These are phyloP conservation scores for Fusarium buharicum DNA, from an alignment of 2,329 filamentous ascomycete species.

Conservation along the genomic window DNA sequence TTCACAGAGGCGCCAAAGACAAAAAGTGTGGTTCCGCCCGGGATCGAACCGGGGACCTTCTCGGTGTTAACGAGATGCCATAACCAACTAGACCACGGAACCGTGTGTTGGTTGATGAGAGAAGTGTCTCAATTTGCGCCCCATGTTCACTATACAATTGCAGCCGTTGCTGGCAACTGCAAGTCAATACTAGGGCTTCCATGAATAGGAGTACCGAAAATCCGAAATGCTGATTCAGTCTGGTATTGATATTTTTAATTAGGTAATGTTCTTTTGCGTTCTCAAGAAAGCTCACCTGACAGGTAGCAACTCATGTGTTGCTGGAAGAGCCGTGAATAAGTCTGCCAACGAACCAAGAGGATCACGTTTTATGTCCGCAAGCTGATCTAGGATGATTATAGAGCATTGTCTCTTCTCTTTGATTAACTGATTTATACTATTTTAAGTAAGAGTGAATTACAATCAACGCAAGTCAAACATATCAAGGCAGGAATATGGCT, in stretches of 20 bases:
- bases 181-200: neutral
- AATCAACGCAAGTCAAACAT: neutral
- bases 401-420: neutral
- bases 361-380: neutral
- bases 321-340: neutral
- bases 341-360: neutral
- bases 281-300: neutral
- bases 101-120: slow-evolving; percentile 10
- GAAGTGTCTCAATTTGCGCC: accelerated
- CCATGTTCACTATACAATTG: neutral
- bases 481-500: neutral
- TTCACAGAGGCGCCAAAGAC: neutral
- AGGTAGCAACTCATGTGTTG: neutral
- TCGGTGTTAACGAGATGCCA: slow-evolving; percentile 42
- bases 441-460: neutral
- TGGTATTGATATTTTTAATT: neutral
- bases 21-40: slow-evolving; percentile 39
- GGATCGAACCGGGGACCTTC: slow-evolving; percentile 41
- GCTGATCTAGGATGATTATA: neutral
- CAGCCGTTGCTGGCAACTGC: neutral
- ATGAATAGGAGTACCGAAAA: neutral
- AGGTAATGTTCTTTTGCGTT: neutral
- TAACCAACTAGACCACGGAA: slow-evolving; percentile 44
- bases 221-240: neutral
- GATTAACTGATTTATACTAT: neutral